Base-by-base conservation (phyloP, 2,329 filamentous ascomycete genomes). In the Fusarium citri region DNA sequence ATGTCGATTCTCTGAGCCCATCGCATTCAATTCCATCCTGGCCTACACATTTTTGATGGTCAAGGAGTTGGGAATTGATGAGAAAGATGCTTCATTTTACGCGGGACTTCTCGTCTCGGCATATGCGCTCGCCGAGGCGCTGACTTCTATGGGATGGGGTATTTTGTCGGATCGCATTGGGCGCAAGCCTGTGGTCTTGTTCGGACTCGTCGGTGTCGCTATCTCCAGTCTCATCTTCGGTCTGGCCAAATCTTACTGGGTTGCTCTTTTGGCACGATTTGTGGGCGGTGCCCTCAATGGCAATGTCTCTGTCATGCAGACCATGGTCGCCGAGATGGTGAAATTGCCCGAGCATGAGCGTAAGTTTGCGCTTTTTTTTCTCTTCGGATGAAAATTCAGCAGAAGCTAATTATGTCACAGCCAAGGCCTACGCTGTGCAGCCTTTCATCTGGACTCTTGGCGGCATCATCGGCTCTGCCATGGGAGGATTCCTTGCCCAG, bases 1-100 rank as follows among this genome's bases (percentile, higher is more conserved):
- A 74, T 74, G 72, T 58, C 72, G 72, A 34, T 74, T 98, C 26
- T 92, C 92, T 57, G 94, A 98, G 78, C 94, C 97, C 82, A 97
- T 94, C 1, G 94, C 94, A 1, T 87, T 97, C 77, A 97, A 97
- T 79, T 97, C 93, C 18, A 97, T 98, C 74, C 91, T 91, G 31
- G 94, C 94, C 3, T 98, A 97, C 79, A 87, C 97, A 2, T 94
- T 94, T 2, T 89, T 93, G 75, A 97, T 97, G 94, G 89, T 93
- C 5, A 88, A 89, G 40, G 89, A 88, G 4, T 97, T 97, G 73
- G 91, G 92, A 64, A 90, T 97, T 25, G 85, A 90, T 45, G 81
- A 86, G 10, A 85, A 85, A 16, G 84, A 94, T 74, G 91, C 94
- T 37, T 94, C 94, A 2, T 79, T 97, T 43, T 97, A 96, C 76